Evolutionary conservation across 164 flowering plant genomes (phyloP), one percentile per base, ranked within the genome.

Genomic region (Nelumbo lutea): DNA sequence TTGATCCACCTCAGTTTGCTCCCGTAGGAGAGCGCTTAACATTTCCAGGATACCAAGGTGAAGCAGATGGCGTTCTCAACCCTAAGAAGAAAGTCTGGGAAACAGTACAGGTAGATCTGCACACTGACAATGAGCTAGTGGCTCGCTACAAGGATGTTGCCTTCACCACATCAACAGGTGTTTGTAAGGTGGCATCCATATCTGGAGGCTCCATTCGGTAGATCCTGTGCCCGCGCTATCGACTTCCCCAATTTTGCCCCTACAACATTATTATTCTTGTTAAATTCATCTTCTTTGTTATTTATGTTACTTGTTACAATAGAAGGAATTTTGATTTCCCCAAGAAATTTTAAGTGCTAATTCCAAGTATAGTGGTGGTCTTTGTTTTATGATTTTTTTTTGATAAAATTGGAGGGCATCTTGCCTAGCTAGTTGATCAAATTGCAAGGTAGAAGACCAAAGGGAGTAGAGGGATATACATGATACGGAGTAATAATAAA

Each of bases 71-170:
- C 9, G 75, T 88, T 62, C 73, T 94, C 27, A 90, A 94, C 81
- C 97, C 98, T 0, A 93, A 93, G 83, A 90, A 88, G 87, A 94
- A 90, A 78, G 87, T 91, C 1, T 94, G 90, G 91, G 98, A 94
- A 71, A 83, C 90, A 2, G 59, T 94, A 70, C 93, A 88, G 68
- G 83, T 79, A 4, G 93, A 90, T 76, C 76, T 94, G 61, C 79
- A 68, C 63, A 86, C 88, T 0, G 81, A 88, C 59, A 13, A 68
- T 0, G 84, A 83, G 51, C 78, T 82, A 66, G 86, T 88, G 5
- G 96, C 96, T 1, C 75, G 88, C 73, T 91, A 81, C 73, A 93
- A 84, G 80, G 90, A 83, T 64, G 59, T 87, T 70, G 90, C 96
- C 3, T 74, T 93, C 62, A 90, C 96, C 51, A 90, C 98, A 9